These are phyloP conservation scores for Fusarium sp. DNA, from an alignment of 2,329 filamentous ascomycete species.

Conservation along the genomic window DNA sequence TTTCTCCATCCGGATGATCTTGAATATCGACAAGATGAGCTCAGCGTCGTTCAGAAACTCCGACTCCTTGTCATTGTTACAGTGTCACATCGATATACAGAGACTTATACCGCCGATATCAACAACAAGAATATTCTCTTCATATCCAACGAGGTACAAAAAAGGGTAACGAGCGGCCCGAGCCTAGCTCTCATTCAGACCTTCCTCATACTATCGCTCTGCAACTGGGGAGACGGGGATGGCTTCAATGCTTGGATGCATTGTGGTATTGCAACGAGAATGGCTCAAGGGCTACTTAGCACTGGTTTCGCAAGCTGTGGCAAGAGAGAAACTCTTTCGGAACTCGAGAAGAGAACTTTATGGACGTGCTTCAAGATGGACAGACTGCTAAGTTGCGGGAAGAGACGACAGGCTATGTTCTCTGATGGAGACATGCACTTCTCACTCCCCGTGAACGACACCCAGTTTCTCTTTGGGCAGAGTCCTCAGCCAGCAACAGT, in stretches of 20 bases:
- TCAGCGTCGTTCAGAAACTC: conserved; percentile 17
- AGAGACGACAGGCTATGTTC: conserved; percentile 39
- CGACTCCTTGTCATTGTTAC: conserved; percentile 30
- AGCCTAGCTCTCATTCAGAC: conserved; percentile 35
- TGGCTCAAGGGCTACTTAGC: conserved; percentile 40
- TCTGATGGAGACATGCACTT: conserved; percentile 27
- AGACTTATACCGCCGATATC: fast-evolving
- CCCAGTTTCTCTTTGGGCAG: conserved; percentile 33
- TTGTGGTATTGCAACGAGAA: conserved; percentile 36
- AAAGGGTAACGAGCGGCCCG: conserved; percentile 18
- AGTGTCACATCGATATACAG: conserved; percentile 29
- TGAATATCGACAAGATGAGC: conserved; percentile 22
- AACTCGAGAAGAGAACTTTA: conserved; percentile 36
- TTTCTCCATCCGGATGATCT: conserved; percentile 41
- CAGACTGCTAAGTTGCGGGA: conserved; percentile 37
- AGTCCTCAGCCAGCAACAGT: neutral
- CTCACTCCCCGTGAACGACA: conserved; percentile 27
- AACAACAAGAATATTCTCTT: neutral
- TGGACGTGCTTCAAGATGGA: conserved; percentile 44
- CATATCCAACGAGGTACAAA: conserved; percentile 28
- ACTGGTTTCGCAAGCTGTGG: conserved; percentile 27
- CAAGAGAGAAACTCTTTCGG: conserved; percentile 21
- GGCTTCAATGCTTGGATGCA: conserved; percentile 45
- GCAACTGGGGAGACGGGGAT: conserved; percentile 43
- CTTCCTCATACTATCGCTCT: conserved; percentile 34